These are phyloP conservation scores for Leccinum ochraceum DNA, from an alignment of 768 basidiomycete genomes.

Conservation along the genomic window DNA sequence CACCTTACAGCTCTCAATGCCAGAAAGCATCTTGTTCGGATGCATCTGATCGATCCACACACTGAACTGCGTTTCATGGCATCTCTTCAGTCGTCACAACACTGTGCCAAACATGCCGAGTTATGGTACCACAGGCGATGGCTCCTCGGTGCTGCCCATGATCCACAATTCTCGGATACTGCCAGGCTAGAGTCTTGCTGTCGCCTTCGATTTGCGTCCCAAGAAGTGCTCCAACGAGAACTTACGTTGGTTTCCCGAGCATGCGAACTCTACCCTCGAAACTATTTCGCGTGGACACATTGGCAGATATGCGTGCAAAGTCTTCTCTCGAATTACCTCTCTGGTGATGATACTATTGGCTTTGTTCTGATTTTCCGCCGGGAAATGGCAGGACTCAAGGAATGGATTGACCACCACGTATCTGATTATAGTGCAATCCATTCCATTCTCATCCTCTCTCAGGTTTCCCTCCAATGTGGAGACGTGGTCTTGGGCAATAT, in stretches of 20 bases:
- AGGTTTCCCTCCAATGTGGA: constrained; percentile 8
- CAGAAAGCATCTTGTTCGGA: constrained; percentile 53
- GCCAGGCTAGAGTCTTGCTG: not conserved
- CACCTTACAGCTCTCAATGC: constrained; percentile 68
- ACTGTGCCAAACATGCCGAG: constrained; percentile 64
- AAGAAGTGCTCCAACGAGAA: constrained; percentile 43
- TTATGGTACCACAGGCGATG: constrained; percentile 74
- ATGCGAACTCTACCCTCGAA: constrained; percentile 66
- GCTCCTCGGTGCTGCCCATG: constrained; percentile 46
- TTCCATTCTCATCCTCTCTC: constrained; percentile 46
- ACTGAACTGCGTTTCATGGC: constrained; percentile 49
- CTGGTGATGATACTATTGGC: constrained; percentile 11
- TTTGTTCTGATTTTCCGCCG: constrained; percentile 37
- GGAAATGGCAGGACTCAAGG: constrained; percentile 40
- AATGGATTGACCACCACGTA: constrained; percentile 64
- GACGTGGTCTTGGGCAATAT: constrained; percentile 6
- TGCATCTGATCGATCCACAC: constrained; percentile 36
- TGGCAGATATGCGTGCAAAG: constrained; percentile 50
- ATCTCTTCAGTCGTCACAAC: constrained; percentile 50
- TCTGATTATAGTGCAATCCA: constrained; percentile 69
- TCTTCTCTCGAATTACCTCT: constrained; percentile 23
- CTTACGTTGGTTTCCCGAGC: constrained; percentile 47
- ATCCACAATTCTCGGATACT: constrained; percentile 6
- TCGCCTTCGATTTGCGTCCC: constrained; percentile 31
- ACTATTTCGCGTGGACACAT: constrained; percentile 75